Percentiles rank a stretch among this genome's conserved stretches.
These are phyloP conservation scores for Sechiopsis laciniata DNA, from an alignment of 306 rosid genomes.

Conservation along the genomic window DNA sequence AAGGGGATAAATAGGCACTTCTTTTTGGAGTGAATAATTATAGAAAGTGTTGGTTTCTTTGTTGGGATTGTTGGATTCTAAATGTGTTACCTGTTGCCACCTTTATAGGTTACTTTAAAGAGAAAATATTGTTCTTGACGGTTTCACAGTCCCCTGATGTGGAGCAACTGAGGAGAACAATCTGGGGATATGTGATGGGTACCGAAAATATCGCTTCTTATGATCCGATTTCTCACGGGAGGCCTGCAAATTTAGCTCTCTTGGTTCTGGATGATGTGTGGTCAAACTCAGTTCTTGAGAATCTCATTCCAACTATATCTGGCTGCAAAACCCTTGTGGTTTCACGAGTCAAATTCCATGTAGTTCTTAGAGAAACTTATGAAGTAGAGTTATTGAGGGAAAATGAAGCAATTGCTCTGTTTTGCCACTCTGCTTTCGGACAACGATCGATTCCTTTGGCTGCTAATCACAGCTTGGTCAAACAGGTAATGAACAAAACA, in stretches of 20 bases:
- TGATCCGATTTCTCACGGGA: slow-evolving; percentile 38
- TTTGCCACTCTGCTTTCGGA: slow-evolving; percentile 88
- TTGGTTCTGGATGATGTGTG: slow-evolving; percentile 86
- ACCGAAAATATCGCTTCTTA: slow-evolving; percentile 30
- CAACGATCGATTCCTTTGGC: slow-evolving; percentile 51
- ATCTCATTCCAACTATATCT: slow-evolving; percentile 44
- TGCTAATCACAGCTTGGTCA: slow-evolving; percentile 58
- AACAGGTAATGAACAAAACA: slow-evolving; percentile 46
- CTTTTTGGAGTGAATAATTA: neutral
- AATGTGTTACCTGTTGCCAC: slow-evolving; percentile 1
- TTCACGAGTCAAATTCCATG: slow-evolving; percentile 56
- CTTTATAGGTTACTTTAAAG: slow-evolving; percentile 52
- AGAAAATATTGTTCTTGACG: slow-evolving; percentile 66
- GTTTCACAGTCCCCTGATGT: slow-evolving; percentile 83
- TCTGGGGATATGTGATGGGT: slow-evolving; percentile 63
- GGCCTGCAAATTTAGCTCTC: slow-evolving; percentile 32
- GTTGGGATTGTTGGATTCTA: slow-evolving; percentile 1
- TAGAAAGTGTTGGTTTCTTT: slow-evolving; percentile 9
- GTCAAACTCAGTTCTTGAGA: slow-evolving; percentile 49
- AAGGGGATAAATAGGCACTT: neutral
- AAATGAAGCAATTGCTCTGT: slow-evolving; percentile 62
- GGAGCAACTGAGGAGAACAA: slow-evolving; percentile 49
- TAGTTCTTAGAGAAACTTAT: slow-evolving; percentile 35
- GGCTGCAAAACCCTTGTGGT: slow-evolving; percentile 70
- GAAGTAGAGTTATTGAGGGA: slow-evolving; percentile 64